Base-by-base conservation (phyloP, 2,329 filamentous ascomycete species). In the Cordyceps fumosorosea region DNA sequence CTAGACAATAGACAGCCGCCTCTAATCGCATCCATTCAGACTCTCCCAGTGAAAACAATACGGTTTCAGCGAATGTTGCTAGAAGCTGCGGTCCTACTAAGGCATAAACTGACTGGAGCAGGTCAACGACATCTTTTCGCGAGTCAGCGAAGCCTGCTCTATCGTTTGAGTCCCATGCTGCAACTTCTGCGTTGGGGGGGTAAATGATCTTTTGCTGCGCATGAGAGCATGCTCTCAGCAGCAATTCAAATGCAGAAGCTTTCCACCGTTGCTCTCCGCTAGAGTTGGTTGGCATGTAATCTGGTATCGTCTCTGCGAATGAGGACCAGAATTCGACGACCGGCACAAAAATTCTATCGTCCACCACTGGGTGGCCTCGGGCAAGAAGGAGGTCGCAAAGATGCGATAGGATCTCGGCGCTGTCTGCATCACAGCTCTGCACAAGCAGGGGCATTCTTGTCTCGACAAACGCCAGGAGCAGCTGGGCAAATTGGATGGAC, bases 281-380 rank as follows among this genome's bases (percentile, higher is more conserved):
- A 1, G n/a, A 8, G 12, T 56, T 57, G 8, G 7, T 22, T 5
- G 47, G 10, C 5, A 57, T n/a, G 22, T 44, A 56, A 70, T 86
- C 89, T 64, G 80, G 83, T 77, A 86, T 80, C 14, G 84, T 83
- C 73, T 92, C 90, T 6, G 90, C 84, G 70, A 88, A 91, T 1
- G 84, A 87, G 20, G 84, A 88, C 90, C 91, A 95, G 71, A 95
- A 93, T 68, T 95, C 90, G 16, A 93, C 80, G 1, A 87, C 84
- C 1, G 86, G 84, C 0, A 89, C 83, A 61, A 91, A 92, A 12
- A 92, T 84, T 65, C 85, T 86, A 68, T 95, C 89, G 61, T 93
- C 89, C 4, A 83, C 83, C 1, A 87, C 86, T 1, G 89, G 84
- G 67, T 85, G 82, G 1, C 90, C 89, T 14, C 85, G 78, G 14